Percentiles rank a stretch among this genome's conserved stretches.
phyloP scores from a whole-genome alignment of 305 asterid species.

The Lippia alba region DNA sequence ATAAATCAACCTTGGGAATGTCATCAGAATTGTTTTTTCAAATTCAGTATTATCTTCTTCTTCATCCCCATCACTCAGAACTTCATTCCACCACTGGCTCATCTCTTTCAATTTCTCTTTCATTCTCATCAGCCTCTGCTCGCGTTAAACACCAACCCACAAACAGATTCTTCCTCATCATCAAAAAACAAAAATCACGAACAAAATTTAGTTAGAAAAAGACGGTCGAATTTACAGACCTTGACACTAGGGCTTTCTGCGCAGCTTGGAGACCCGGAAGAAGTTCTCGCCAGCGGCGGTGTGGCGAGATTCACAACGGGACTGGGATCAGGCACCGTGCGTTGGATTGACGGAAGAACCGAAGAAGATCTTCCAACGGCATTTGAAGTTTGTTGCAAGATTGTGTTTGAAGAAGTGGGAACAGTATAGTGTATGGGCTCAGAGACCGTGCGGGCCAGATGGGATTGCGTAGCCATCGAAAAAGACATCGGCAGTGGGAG shows the following conservation, averaged over 20 bases:
- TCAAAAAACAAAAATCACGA: neutral
- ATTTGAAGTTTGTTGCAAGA: no score
- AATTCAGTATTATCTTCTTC: slow-evolving; percentile 29
- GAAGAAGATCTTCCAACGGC: slow-evolving; percentile 23
- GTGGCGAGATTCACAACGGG: slow-evolving; percentile 39
- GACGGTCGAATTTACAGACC: slow-evolving; percentile 21
- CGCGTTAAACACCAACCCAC: neutral
- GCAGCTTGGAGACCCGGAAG: slow-evolving; percentile 31
- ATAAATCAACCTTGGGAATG: slow-evolving; percentile 19
- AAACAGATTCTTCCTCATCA: neutral
- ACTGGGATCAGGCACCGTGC: slow-evolving; percentile 52
- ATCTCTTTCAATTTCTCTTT: slow-evolving; percentile 44
- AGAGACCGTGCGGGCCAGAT: slow-evolving; percentile 47
- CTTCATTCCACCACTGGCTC: slow-evolving; percentile 49
- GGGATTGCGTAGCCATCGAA: slow-evolving; percentile 31
- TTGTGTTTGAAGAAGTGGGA: slow-evolving; percentile 9
- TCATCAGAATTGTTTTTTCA: slow-evolving; percentile 10
- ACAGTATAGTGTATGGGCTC: slow-evolving; percentile 40
- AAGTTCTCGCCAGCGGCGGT: slow-evolving; percentile 28
- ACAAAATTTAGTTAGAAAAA: neutral
- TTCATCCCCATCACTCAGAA: slow-evolving; percentile 41
- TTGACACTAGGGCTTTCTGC: slow-evolving; percentile 42
- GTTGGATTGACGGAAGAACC: slow-evolving; percentile 27
- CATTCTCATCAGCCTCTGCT: slow-evolving; percentile 50
- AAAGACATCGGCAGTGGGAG: slow-evolving; percentile 35